phyloP scores from a whole-genome alignment of 257 asterid genomes.

The Ehretia macrophylla region DNA sequence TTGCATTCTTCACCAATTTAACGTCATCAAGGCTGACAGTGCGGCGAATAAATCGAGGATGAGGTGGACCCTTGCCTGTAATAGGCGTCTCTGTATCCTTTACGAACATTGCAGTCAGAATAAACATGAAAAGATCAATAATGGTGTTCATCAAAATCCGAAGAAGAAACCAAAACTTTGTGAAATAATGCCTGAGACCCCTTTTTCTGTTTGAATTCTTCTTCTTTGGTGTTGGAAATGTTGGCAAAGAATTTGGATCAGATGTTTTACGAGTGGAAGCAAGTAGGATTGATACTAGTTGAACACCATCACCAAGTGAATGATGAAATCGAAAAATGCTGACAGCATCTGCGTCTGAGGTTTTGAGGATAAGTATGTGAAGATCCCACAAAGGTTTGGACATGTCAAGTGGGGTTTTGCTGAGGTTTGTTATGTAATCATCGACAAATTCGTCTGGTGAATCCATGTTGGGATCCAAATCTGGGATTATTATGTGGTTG shows the following conservation, averaged over 20 bases:
- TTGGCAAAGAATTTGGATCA: slow-evolving; percentile 19
- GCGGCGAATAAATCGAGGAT: slow-evolving; percentile 22
- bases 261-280: slow-evolving; percentile 32
- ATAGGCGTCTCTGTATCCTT: slow-evolving; percentile 32
- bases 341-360: slow-evolving; percentile 18
- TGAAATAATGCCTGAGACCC: background rate
- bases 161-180: slow-evolving; percentile 8
- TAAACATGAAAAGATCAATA: slow-evolving; percentile 23
- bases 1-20: slow-evolving; percentile 21
- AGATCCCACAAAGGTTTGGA: slow-evolving; percentile 41
- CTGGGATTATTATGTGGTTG: slow-evolving; percentile 20
- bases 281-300: slow-evolving; percentile 27
- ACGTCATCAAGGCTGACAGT: slow-evolving; percentile 24
- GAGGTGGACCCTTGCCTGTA: slow-evolving; percentile 15
- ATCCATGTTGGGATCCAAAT: slow-evolving; percentile 12
- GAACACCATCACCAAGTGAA: slow-evolving; percentile 35
- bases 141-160: slow-evolving; percentile 17
- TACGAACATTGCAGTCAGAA: slow-evolving; percentile 26
- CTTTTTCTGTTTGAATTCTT: background rate
- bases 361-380: slow-evolving; percentile 29
- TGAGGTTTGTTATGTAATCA: slow-evolving; percentile 30
- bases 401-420: slow-evolving; percentile 22
- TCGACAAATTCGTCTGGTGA: slow-evolving; percentile 28
- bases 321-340: slow-evolving; percentile 33
- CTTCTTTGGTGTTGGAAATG: slow-evolving; percentile 12